These are phyloP conservation scores for Aspergillus felis DNA, from an alignment of 2,329 filamentous ascomycete species.

Conservation along the genomic window DNA sequence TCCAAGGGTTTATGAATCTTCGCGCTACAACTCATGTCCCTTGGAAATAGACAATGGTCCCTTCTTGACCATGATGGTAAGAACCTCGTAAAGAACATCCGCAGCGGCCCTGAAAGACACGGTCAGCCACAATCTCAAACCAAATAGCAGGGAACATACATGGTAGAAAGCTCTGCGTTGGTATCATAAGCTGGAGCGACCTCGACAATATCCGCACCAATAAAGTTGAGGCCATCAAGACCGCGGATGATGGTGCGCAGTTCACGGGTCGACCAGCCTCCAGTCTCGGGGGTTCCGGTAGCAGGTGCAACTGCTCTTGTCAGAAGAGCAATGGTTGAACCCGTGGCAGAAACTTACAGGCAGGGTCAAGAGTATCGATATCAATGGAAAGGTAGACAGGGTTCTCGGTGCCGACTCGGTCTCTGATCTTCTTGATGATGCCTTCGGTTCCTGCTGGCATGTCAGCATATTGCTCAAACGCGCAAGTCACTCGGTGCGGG, in stretches of 20 bases:
- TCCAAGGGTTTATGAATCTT: neutral
- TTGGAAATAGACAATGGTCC: conserved; percentile 52
- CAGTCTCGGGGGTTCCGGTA: conserved; percentile 59
- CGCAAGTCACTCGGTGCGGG: neutral
- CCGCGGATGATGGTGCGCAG: conserved; percentile 57
- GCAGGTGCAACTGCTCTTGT: conserved; percentile 35
- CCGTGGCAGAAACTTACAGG: conserved; percentile 50
- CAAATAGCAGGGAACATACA: conserved; percentile 24
- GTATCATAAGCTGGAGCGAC: conserved; percentile 61
- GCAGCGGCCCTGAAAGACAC: conserved; percentile 33
- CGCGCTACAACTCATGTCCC: conserved; percentile 5
- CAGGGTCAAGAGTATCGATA: conserved; percentile 83
- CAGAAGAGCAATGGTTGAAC: neutral
- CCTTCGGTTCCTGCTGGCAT: conserved; percentile 52
- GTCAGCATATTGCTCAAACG: neutral
- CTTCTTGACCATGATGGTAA: conserved; percentile 78
- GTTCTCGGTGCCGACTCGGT: conserved; percentile 67
- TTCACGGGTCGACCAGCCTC: conserved; percentile 60
- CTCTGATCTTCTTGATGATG: conserved; percentile 73
- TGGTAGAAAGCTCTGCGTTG: conserved; percentile 54
- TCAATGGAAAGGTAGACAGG: conserved; percentile 82
- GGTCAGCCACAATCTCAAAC: conserved; percentile 2
- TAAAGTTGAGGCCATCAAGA: conserved; percentile 54
- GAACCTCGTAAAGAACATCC: conserved; percentile 70
- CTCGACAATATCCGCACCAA: conserved; percentile 60